Conservation (phyloP, 2,329 filamentous ascomycete species). For the Aquanectria penicillioides region DNA sequence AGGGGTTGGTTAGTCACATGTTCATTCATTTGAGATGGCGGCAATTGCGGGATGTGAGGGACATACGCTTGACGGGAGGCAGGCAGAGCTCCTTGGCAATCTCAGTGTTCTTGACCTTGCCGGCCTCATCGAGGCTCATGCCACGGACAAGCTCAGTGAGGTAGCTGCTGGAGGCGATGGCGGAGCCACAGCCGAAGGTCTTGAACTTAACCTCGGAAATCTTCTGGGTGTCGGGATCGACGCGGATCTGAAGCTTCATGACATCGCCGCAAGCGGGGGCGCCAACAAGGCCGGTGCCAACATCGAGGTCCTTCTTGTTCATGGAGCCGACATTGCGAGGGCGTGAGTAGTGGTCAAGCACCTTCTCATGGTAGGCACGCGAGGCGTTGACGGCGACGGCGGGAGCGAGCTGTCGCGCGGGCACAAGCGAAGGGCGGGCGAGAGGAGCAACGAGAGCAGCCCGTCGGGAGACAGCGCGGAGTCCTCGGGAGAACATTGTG, state of each 20-base stretch:
- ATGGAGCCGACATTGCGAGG: conserved; percentile 67
- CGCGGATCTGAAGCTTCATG: conserved; percentile 84
- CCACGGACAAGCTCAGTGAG: conserved; percentile 93
- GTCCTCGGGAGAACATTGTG: conserved; percentile 60
- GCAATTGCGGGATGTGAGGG: conserved; percentile 9
- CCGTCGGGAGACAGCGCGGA: conserved; percentile 55
- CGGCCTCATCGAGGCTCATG: conserved; percentile 94
- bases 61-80: conserved; percentile 86
- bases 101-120: conserved; percentile 93
- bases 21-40: conserved; percentile 14
- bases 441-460: conserved; percentile 53
- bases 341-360: conserved; percentile 61
- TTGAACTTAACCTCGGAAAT: conserved; percentile 98
- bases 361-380: conserved; percentile 64
- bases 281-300: conserved; percentile 91
- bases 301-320: conserved; percentile 80
- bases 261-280: conserved; percentile 91
- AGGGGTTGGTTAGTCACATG: conserved; percentile 39
- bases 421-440: conserved; percentile 48
- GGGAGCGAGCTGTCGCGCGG: conserved; percentile 54
- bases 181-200: conserved; percentile 94
- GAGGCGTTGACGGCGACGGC: conserved; percentile 52
- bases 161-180: conserved; percentile 95
- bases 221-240: conserved; percentile 86
- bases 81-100: conserved; percentile 96